Evolutionary conservation across 768 basidiomycete species (phyloP).

Genomic region (Xanthoconium purpureum): DNA sequence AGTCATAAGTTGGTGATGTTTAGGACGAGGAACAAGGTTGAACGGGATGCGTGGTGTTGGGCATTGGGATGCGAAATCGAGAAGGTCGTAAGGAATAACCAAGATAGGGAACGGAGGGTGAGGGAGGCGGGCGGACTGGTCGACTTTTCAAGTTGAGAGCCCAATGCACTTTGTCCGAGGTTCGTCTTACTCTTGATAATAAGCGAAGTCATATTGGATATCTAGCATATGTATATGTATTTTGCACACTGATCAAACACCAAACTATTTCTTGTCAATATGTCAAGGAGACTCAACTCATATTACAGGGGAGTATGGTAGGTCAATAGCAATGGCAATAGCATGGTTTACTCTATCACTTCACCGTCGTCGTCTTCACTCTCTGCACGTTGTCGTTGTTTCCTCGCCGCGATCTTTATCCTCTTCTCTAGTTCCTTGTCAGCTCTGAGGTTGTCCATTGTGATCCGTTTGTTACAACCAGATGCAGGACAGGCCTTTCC

Average conservation of each 20-base stretch:
- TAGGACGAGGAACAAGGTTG: conserved; percentile 76
- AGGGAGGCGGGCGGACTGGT: conserved; percentile 62
- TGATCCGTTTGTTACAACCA: conserved; percentile 65
- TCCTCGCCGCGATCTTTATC: conserved; percentile 56
- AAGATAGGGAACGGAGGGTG: conserved; percentile 61
- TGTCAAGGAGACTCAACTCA: background rate
- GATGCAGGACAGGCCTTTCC: conserved; percentile 63
- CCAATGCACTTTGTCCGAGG: background rate
- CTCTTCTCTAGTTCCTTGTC: conserved; percentile 62
- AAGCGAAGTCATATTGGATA: background rate
- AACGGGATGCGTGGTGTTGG: conserved; percentile 95
- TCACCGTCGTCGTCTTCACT: conserved; percentile 38
- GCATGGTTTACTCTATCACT: conserved; percentile 50
- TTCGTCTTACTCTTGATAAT: background rate
- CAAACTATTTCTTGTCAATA: background rate
- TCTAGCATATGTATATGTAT: background rate
- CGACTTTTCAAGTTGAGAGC: conserved; percentile 21
- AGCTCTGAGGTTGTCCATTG: conserved; percentile 44
- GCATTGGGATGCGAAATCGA: conserved; percentile 90
- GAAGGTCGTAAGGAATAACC: conserved; percentile 60
- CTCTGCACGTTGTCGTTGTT: conserved; percentile 41
- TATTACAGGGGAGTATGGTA: conserved; percentile 13
- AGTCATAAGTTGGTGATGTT: conserved; percentile 64
- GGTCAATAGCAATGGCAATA: background rate
- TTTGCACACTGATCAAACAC: background rate